These are phyloP conservation scores for Xylaria digitata DNA, from an alignment of 2,329 filamentous ascomycete genomes.

Conservation along the genomic window DNA sequence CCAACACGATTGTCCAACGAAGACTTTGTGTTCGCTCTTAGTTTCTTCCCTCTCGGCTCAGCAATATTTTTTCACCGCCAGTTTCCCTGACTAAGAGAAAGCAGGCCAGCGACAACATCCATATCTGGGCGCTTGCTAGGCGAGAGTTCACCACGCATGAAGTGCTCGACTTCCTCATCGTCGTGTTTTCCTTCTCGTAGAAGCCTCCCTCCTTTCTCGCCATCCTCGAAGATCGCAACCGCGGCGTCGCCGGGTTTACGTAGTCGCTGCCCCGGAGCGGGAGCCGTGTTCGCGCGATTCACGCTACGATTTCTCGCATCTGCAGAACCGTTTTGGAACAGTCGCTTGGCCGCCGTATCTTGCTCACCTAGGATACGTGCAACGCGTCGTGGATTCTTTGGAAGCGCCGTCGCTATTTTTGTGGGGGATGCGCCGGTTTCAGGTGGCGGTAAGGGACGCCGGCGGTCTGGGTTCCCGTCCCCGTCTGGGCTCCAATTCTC, in stretches of 20 bases:
- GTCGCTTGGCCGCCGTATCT: conserved; percentile 48
- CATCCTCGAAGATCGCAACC: conserved; percentile 66
- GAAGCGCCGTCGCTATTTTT: conserved; percentile 26
- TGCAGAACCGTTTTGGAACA: conserved; percentile 43
- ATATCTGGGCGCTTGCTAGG: conserved; percentile 82
- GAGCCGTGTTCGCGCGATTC: conserved; percentile 57
- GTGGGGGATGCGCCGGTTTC: conserved; percentile 20
- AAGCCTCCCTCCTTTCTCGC: conserved; percentile 32
- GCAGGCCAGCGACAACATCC: conserved; percentile 87
- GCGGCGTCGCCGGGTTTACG: conserved; percentile 41
- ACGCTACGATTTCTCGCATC: conserved; percentile 44
- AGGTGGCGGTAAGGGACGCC: conserved; percentile 16
- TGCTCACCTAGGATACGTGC: conserved; percentile 57
- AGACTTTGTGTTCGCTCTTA: neutral
- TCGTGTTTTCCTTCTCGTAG: conserved; percentile 26
- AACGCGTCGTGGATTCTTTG: conserved; percentile 55
- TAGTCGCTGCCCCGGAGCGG: conserved; percentile 49
- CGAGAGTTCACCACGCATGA: conserved; percentile 75
- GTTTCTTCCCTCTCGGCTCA: neutral
- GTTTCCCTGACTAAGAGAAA: conserved; percentile 91
- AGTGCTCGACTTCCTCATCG: conserved; percentile 75
- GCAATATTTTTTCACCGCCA: conserved; percentile 69
- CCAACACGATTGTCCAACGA: neutral
- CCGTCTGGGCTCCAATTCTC: conserved; percentile 83
- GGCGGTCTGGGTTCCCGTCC: conserved; percentile 53